A percentile compares a stretch with the other conserved stretches of the same genome.
phyloP scores from a whole-genome alignment of 371 early-diverging fungal species.

The Apophysomyces trapeziformis region DNA sequence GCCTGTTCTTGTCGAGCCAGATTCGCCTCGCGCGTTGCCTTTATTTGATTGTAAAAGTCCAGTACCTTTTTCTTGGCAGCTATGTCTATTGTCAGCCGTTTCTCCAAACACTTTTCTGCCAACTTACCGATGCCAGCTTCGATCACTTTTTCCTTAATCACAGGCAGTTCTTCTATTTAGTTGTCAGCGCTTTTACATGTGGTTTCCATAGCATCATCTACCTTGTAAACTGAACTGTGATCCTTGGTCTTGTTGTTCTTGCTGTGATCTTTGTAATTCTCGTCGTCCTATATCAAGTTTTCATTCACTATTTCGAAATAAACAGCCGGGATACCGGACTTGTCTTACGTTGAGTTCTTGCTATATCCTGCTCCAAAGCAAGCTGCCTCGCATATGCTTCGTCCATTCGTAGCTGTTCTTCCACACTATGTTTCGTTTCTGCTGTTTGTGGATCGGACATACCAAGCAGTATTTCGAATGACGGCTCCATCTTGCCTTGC shows the following conservation, averaged over 20 bases:
- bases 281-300: constrained; percentile 6
- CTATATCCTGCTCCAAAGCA: constrained; percentile 26
- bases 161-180: constrained; percentile 33
- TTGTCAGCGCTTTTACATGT: neutral
- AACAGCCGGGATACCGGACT: neutral
- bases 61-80: constrained; percentile 49
- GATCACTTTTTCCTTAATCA: constrained; percentile 43
- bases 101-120: too few species aligned
- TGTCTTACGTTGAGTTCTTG: constrained; percentile 7
- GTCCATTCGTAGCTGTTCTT: constrained; percentile 34
- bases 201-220: constrained; percentile 2
- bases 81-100: neutral
- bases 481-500: constrained; percentile 28
- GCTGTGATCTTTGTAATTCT: constrained; percentile 10
- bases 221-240: constrained; percentile 38
- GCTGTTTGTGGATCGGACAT: constrained; percentile 36
- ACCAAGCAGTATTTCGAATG: constrained; percentile 41
- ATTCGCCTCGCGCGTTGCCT: constrained; percentile 18
- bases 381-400: constrained; percentile 41
- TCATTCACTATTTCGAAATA: neutral
- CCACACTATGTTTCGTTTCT: neutral
- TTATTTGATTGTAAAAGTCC: constrained; percentile 39
- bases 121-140: constrained; percentile 40
- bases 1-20: neutral
- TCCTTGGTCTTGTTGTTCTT: constrained; percentile 17